Percentiles rank a stretch among this genome's conserved stretches.
phyloP scores from a whole-genome alignment of 768 basidiomycete genomes.

The Hydnomerulius pinastri region DNA sequence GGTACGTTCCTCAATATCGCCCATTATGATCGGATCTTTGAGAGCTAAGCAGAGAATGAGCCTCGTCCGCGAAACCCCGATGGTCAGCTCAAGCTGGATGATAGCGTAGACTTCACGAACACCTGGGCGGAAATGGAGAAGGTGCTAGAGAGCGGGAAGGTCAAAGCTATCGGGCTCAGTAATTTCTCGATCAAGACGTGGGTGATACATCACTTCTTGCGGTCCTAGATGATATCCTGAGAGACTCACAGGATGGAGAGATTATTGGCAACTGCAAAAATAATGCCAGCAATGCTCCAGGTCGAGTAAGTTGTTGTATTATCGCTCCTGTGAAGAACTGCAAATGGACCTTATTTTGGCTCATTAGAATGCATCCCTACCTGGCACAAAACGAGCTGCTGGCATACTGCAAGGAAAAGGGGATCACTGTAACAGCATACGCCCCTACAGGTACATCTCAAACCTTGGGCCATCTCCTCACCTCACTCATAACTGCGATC shows the following conservation, averaged over 20 bases:
- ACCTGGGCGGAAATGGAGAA: slow-evolving; percentile 33
- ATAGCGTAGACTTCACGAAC: slow-evolving; percentile 22
- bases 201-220: background rate
- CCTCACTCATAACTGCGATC: background rate
- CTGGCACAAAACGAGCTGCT: slow-evolving; percentile 33
- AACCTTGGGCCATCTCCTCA: background rate
- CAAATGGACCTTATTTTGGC: slow-evolving; percentile 6
- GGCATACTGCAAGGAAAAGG: slow-evolving; percentile 28
- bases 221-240: no score
- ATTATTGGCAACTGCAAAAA: slow-evolving; percentile 22
- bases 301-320: slow-evolving; percentile 22
- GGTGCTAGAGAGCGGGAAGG: slow-evolving; percentile 18
- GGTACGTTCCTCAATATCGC: slow-evolving; percentile 1
- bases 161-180: slow-evolving; percentile 34
- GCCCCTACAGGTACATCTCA: slow-evolving; percentile 27
- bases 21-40: background rate
- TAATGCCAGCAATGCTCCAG: slow-evolving; percentile 37
- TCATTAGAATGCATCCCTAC: slow-evolving; percentile 36
- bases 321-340: background rate
- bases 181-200: slow-evolving; percentile 37
- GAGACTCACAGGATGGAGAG: slow-evolving; percentile 6
- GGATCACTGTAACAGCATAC: slow-evolving; percentile 36
- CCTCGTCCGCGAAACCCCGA: slow-evolving; percentile 19
- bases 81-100: slow-evolving; percentile 15
- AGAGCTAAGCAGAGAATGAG: slow-evolving; percentile 2